These are phyloP conservation scores for Globisporangium sylvaticum DNA, from an alignment of 352 stramenopile genomes.

Conservation along the genomic window DNA sequence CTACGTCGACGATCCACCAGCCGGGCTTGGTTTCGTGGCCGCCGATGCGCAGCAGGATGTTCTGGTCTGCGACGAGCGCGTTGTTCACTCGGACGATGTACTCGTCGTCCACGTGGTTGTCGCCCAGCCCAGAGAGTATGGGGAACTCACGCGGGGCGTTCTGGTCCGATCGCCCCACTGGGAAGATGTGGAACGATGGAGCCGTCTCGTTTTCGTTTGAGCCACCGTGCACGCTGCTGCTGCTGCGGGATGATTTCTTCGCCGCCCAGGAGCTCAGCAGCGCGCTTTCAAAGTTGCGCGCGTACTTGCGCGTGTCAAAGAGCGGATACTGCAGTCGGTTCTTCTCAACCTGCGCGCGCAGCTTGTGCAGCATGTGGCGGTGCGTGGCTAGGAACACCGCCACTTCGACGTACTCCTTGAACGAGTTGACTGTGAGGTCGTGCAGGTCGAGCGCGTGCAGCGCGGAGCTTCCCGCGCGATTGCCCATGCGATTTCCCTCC, in stretches of 20 bases:
- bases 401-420: constrained; percentile 83
- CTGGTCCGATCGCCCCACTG: constrained; percentile 14
- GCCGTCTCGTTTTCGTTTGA: not conserved
- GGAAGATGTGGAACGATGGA: constrained; percentile 39
- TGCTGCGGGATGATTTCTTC: constrained; percentile 17
- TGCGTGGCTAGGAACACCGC: constrained; percentile 49
- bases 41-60: constrained; percentile 63
- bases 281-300: constrained; percentile 37
- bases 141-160: constrained; percentile 29
- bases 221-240: not conserved
- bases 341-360: constrained; percentile 39
- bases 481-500: constrained; percentile 65
- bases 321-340: constrained; percentile 43
- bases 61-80: constrained; percentile 23
- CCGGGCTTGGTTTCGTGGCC: constrained; percentile 33
- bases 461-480: constrained; percentile 54
- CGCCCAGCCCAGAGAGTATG: constrained; percentile 31
- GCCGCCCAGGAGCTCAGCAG: constrained; percentile 48
- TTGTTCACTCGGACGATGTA: constrained; percentile 33
- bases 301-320: constrained; percentile 66
- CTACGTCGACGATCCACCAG: constrained; percentile 74
- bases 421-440: constrained; percentile 54
- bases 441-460: constrained; percentile 45
- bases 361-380: constrained; percentile 22
- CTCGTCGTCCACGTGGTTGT: constrained; percentile 30